Conservation (phyloP, 2,329 filamentous ascomycete species). For the Plectosphaerella sp. region DNA sequence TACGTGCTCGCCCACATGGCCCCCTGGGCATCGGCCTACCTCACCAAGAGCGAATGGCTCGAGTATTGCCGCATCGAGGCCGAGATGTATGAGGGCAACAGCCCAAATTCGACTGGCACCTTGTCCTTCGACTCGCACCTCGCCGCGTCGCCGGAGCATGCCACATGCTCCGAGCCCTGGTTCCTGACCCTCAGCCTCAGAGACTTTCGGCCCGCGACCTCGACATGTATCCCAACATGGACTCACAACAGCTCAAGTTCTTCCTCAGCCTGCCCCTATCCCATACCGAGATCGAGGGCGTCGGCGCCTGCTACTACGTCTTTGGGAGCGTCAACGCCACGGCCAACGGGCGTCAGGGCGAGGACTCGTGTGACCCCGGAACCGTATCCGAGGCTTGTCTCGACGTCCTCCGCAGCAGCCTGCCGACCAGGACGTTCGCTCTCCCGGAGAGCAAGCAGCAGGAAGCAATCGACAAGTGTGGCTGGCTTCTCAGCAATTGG, state of each 20-base stretch:
- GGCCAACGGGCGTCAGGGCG: not conserved
- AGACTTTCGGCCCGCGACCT: not conserved
- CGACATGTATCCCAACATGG: not conserved
- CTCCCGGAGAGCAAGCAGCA: not conserved
- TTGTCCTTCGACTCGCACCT: not conserved
- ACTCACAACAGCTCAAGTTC: not conserved
- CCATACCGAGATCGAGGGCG: not conserved
- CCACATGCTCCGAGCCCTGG: not conserved
- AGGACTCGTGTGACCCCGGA: not conserved
- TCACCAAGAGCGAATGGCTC: not conserved
- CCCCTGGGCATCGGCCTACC: not conserved
- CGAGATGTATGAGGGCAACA: not conserved
- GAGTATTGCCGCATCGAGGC: not conserved
- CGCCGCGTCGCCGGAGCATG: not conserved
- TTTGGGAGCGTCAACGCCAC: not conserved
- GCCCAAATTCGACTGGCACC: not conserved
- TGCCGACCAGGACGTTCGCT: not conserved
- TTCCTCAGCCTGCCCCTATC: not conserved
- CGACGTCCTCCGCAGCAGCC: not conserved
- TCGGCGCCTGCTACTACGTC: not conserved
- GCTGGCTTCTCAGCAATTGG: not conserved
- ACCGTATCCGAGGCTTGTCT: not conserved
- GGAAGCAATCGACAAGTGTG: not conserved
- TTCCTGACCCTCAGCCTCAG: not conserved
- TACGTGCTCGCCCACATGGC: not conserved